Evolutionary conservation across 2,329 filamentous ascomycete genomes (phyloP), one percentile per base, ranked within the genome.

Genomic region (Parastagonospora avenae): DNA sequence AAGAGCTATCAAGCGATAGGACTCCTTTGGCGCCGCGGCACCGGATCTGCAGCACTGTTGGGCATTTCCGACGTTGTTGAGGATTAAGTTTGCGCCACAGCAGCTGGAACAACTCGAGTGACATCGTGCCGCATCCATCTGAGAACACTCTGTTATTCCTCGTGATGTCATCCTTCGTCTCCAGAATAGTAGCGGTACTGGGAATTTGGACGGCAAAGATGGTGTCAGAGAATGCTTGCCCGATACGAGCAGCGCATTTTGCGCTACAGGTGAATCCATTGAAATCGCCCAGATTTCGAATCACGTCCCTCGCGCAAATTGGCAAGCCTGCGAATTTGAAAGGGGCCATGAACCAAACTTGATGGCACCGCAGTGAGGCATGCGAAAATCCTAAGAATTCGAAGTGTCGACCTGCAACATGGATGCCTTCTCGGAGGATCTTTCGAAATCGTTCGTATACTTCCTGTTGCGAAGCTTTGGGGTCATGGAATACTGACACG

Each of bases 101-200:
- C n/a, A 77, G 78, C 11, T 81, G 69, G 42, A 88, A 74, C 0
- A 91, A 78, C 0, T 76, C 76, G 9, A 60, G 63, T 0, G 90
- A 93, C 4, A 94, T 83, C 0, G 85, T 91, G 0, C 91, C 91
- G 1, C 90, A 87, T 1, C 91, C 91, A 64, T 94, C 91, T 53
- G 88, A 92, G 67, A 94, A 95, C 0, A 86, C 79, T 4, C 85
- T 80, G 0, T 72, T 75, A 9, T 81, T 81, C n/a, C 71, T 67
- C 50, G 80, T 76, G 1, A 90, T 76, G 50, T 90, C 85, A 0
- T 66, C 57, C 0, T 86, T 79, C 70, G 60, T 1, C 16, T 60
- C 45, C 68, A 49, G 54, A 3, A 63, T 56, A n/a, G 54, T 36
- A 79, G 85, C 2, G 84, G 84, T 0, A 86, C 45, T 74, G 72